Evolutionary conservation across 2,329 filamentous ascomycete genomes (phyloP), one percentile per base, ranked within the genome.

Genomic region (Colletotrichum liaoningense): DNA sequence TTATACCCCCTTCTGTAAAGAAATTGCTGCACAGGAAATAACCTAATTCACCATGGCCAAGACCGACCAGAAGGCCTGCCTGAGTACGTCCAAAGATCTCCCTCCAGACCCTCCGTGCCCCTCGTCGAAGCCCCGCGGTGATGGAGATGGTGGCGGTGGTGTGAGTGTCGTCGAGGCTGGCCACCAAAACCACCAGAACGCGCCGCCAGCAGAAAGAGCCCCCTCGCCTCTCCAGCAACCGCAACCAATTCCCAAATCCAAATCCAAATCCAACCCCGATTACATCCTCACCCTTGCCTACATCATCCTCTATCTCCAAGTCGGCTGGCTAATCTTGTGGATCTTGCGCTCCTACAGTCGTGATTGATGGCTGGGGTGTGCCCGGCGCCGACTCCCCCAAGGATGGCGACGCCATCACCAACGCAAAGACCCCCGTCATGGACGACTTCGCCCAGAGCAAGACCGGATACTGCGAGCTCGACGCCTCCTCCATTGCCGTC

Each of bases 331-430:
- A 88, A 90, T 89, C 74, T 83, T 88, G 79, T 82, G 89, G 81
- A 80, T 90, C 63, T 81, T 88, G 77, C 85, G 85, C 77, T 83
- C 83, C 63, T 82, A 81, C 81, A 95, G 93, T 99, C 90, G 97
- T 98, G 86, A 99, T 99, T 88, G 97, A 99, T 87, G 97, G 97
- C 81, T 99, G 97, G 97, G 97, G 97, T 81, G 91, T 98, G 80
- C 91, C 95, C 79, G 91, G 91, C 76, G 92, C 93, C 77, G 86
- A 92, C 72, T 97, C 95, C 70, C 94, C 93, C 79, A 93, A 94
- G 80, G 84, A 97, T 84, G 96, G 97, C 84, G 96, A 99, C 87
- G 97, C 97, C 81, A 98, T 99, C 83, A 92, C 95, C 79, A 94
- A 94, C 76, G 97, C 96, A 78, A 89, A 98, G 77, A 98, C 97